Percentiles rank a stretch among this genome's conserved stretches.
phyloP scores from a whole-genome alignment of 2,329 filamentous ascomycete species.

The Podosphaera xanthii region DNA sequence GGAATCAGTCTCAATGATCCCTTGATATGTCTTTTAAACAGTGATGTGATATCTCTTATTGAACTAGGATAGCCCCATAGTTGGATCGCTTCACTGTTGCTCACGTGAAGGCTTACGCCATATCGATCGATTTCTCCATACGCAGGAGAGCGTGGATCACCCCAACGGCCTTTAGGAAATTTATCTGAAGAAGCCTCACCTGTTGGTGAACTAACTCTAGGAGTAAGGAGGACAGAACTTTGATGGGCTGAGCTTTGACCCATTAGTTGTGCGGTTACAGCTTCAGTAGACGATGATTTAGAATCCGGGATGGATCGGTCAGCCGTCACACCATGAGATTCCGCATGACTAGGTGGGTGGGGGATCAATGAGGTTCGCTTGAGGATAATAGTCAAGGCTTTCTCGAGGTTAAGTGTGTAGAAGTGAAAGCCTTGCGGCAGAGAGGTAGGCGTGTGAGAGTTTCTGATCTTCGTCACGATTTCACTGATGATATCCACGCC shows the following conservation, averaged over 20 bases:
- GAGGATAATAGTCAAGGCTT: conserved; percentile 80
- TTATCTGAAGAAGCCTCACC: conserved; percentile 97
- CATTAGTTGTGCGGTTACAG: too few species aligned
- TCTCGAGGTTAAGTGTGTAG: conserved; percentile 90
- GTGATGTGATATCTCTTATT: conserved; percentile 45
- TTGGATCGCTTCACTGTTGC: conserved; percentile 56
- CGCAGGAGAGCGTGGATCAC: conserved; percentile 75
- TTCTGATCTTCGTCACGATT: conserved; percentile 57
- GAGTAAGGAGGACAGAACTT: too few species aligned
- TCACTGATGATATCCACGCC: conserved; percentile 69
- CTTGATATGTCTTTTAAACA: conserved; percentile 64
- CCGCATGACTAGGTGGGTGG: conserved; percentile 11
- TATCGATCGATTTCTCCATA: conserved; percentile 98
- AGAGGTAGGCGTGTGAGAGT: conserved; percentile 28
- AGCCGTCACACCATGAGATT: too few species aligned
- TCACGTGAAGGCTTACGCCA: conserved; percentile 83
- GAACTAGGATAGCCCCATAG: conserved; percentile 66
- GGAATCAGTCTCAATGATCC: conserved; percentile 65
- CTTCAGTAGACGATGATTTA: too few species aligned
- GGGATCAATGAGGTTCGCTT: conserved; percentile 73
- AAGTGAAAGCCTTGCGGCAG: conserved; percentile 76
- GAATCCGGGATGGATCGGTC: too few species aligned
- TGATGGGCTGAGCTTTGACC: too few species aligned
- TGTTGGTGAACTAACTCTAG: conserved; percentile 37
- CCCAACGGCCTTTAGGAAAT: conserved; percentile 89